phyloP scores from a whole-genome alignment of 2,329 filamentous ascomycete genomes.

The Helicocarpus griseus region DNA sequence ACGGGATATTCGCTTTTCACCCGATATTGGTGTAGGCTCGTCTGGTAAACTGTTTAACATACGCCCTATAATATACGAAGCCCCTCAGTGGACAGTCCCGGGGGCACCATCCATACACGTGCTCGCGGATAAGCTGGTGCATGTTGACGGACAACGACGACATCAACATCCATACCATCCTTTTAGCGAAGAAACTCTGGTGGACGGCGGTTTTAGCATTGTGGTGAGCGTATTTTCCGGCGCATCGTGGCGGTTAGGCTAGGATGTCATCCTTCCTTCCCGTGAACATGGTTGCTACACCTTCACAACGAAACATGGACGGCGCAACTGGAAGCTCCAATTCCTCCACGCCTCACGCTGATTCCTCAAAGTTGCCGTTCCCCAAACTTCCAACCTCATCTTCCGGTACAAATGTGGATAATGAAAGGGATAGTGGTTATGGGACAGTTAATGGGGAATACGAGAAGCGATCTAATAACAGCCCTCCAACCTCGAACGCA shows the following conservation, averaged over 20 bases:
- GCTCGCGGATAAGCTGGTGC: neutral
- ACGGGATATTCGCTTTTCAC: neutral
- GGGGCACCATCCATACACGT: neutral
- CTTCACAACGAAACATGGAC: slow-evolving; percentile 35
- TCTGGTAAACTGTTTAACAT: too few species aligned
- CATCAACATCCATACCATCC: neutral
- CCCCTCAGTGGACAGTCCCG: too few species aligned
- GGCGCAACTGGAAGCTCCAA: slow-evolving; percentile 37
- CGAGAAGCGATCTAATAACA: neutral
- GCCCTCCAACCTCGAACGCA: neutral
- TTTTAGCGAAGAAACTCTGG: neutral
- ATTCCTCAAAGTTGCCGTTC: slow-evolving; percentile 28
- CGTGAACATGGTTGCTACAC: slow-evolving; percentile 47
- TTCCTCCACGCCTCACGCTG: slow-evolving; percentile 31
- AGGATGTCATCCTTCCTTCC: slow-evolving; percentile 52
- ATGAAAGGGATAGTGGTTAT: slow-evolving; percentile 3
- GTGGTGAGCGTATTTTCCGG: slow-evolving; percentile 18
- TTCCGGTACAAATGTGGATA: neutral
- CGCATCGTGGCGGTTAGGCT: slow-evolving; percentile 17
- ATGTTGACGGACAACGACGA: neutral
- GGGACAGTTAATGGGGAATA: neutral
- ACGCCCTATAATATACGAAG: neutral
- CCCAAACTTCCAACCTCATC: neutral
- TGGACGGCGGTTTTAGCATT: slow-evolving; percentile 12
- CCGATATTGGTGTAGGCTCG: neutral